Base-by-base conservation (phyloP, 1,139 yeast species). In the Hanseniaspora uvarum region DNA sequence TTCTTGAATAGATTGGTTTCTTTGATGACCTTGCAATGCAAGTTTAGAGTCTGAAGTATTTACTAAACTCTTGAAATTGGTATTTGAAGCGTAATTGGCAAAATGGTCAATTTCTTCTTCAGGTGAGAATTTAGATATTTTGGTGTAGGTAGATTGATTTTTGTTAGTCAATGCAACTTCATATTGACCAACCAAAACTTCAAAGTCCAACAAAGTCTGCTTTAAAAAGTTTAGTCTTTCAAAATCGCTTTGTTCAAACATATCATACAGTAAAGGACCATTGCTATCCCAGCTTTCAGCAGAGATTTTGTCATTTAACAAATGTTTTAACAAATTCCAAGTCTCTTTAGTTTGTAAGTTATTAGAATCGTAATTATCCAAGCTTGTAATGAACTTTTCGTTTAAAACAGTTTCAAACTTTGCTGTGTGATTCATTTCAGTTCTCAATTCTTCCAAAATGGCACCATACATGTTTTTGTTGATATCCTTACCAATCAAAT, bases 221-320 rank as follows among this genome's bases (percentile, higher is more conserved):
- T 86, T 83, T 54, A 87, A 67, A 62, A 81, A 72, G 54, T 77
- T 76, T 58, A 85, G 74, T 64, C 95, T 81, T 57, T 72, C 72
- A 56, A 72, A 76, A 65, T 89, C 96, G 60, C 82, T 81, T 58
- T 73, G 74, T 67, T 87, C 95, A 66, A 88, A 81, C 61, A 79
- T 79, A 61, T 83, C 85, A 64, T 86, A 83, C 39, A 83, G 78
- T 58, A 75, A 80, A 1, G 95, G 94, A 0, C 94, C 92, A 65
- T 82, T 81, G 56, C 77, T 72, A 59, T 80, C 83, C 95, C 96
- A 88, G 19, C 40, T 37, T 11, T 19, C 40, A 4, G n/a, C 10
- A 16, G 40, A 37, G 6, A 21, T 19, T 19, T 37, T 19, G 1
- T 26, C 26, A 21, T 21, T 37, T 21, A 59, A 56, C 18, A 58